Base-by-base conservation (phyloP, 1,284 basidiomycete species). In the Ganoderma sinense region DNA sequence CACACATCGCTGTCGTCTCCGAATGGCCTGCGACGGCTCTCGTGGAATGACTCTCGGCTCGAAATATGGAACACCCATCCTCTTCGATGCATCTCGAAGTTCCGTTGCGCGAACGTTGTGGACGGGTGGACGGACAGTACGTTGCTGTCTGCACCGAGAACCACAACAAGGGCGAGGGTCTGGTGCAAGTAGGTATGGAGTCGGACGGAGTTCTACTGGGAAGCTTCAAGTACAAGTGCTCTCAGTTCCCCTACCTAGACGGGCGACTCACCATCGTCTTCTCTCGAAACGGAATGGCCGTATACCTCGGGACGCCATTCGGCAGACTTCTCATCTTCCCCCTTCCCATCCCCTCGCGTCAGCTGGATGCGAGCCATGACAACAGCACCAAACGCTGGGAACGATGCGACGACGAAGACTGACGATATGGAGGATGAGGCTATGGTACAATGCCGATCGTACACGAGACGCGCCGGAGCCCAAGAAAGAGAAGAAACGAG, bases 401-500 rank as follows among this genome's bases (percentile, higher is more conserved):
- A 16, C 11, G 10, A 11, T 39, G 5, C 18, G 20, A 59, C 20
- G 33, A 20, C 20, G 20, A 33, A 59, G 56, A 59, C 16, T 16
- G 33, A 59, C 14, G 33, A 33, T 56, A 51, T 2, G 20, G n/a
- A 39, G 33, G 55, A 69, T 39, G 43, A 61, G 29, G 40, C 31
- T 51, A 62, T 63, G 39, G 29, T 55, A 64, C 53, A 61, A 14
- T 29, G 56, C 39, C 39, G 6, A 43, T 23, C 41, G 43, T 64
- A 55, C 69, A 67, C 36, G 29, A 70, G 62, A 64, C 29, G 63
- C 39, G 29, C 62, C 23, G 43, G 59, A 59, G 56, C 65, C 68
- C 65, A 40, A 66, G 51, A 69, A 43, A 36, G 31, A 69, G 23
- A 1, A 26, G 45, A 45, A 16, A 51, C 29, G 43, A 48, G 29